Evolutionary conservation across 2,329 filamentous ascomycete genomes (phyloP).

Genomic region (Colletotrichum theobromicola): DNA sequence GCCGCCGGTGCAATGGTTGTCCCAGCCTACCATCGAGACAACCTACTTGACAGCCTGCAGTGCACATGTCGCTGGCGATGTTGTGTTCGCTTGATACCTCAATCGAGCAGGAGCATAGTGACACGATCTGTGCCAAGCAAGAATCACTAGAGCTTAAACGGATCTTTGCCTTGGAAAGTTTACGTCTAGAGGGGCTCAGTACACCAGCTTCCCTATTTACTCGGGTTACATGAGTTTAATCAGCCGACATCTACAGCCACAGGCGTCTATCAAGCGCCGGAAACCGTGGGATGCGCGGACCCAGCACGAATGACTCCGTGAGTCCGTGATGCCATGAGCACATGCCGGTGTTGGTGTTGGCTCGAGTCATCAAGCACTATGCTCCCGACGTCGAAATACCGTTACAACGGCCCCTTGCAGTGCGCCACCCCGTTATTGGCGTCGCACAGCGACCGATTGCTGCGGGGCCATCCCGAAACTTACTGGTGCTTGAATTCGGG

Average conservation of each 20-base stretch:
- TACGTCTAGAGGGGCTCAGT: background rate
- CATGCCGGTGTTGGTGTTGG: background rate
- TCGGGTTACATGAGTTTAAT: background rate
- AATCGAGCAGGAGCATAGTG: conserved; percentile 1
- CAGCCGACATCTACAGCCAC: background rate
- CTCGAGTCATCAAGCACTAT: background rate
- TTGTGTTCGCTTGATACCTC: background rate
- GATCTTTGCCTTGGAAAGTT: background rate
- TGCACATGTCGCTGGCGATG: background rate
- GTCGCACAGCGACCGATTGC: background rate
- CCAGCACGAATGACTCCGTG: background rate
- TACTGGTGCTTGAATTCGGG: conserved; percentile 28
- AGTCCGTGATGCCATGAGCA: background rate
- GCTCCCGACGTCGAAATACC: background rate
- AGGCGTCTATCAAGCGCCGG: background rate
- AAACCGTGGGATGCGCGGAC: background rate
- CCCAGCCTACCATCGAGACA: background rate
- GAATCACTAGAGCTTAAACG: background rate
- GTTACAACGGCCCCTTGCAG: background rate
- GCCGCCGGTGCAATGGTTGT: background rate
- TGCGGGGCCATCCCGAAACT: background rate
- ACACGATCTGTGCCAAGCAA: background rate
- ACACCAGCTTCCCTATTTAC: background rate
- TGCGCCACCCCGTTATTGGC: background rate
- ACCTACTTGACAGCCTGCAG: background rate